Evolutionary conservation across 73 alveolate species (phyloP), one percentile per base, ranked within the genome.

Genomic region (Tetrahymena elliotti): DNA sequence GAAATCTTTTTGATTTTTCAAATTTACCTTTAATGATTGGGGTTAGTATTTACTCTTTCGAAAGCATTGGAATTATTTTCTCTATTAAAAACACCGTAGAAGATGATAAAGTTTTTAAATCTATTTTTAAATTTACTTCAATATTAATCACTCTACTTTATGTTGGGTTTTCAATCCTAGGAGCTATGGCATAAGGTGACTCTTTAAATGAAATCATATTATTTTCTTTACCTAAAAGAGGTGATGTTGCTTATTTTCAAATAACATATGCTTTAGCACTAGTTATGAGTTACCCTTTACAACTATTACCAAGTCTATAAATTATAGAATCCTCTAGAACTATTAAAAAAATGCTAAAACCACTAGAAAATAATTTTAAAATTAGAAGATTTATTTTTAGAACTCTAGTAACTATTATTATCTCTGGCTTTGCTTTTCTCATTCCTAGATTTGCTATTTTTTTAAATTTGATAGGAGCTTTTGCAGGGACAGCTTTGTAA

Each of bases 11-110:
- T 88, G 83, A 92, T 35, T 94, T 84, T 53, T 84, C 53, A 13
- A 94, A 94, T 53, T 39, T 88, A 34, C 96, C 96, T 33, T 20
- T 94, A 41, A 94, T 94, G 47, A 84, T 94, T 53, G 96, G 96
- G 33, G 96, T 94, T 11, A 94, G 93, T 12, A 88, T 94, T 4
- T 94, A 68, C 52, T 94, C 96, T 12, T 94, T 94, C 22, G 96
- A 94, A 52, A 68, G 93, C 27, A 94, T 94, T 13, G 96, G 96
- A 39, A 34, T 93, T 16, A 84, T 94, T 35, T 68, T 39, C 36
- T 94, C 96, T 4, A 94, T 94, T 92, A 68, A 38, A 37, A 53
- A 94, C 35, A 53, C 93, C 22, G 83, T n/a, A 4, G 93, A 84
- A 52, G 93, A 84, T 38, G 95, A 94, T 12, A 88, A 3, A 3